Base-by-base conservation (phyloP, 208 protist species). In the Acanthamoeba divionensis region DNA sequence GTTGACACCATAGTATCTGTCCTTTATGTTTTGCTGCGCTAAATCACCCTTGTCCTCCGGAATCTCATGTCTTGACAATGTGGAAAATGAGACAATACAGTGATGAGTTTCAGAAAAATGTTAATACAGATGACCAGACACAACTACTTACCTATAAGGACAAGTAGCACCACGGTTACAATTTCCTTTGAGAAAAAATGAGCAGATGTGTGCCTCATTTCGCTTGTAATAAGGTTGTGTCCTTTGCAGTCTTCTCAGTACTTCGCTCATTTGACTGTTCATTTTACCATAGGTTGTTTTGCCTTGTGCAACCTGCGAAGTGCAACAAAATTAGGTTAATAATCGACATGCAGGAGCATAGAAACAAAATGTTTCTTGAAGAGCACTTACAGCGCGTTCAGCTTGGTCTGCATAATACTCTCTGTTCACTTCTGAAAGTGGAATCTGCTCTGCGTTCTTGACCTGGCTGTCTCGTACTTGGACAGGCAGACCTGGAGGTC, bases 101-200 rank as follows among this genome's bases (percentile, higher is more conserved):
- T 60, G 71, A 24, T 65, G 60, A 29, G 73, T 50, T 29, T 2
- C 13, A 83, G 13, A 83, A 41, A 41, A 41, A 41, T 41, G 36
- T 41, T 41, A 41, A 41, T 41, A 41, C 36, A 41, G 5, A 24
- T 62, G 24, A 5, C 26, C 24, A 31, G 55, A 62, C n/a, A 62
- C n/a, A n/a, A 41, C 36, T 41, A 41, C 5, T 41, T 96, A 94
- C 33, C 93, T 93, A 67, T 95, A 97, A 6, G 96, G 96, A 85
- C 96, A 97, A 55, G 88, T 69, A 47, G 94, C 86, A 29, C 96
- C 96, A 52, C 96, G 90, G 13, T 91, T 97, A 80, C 96, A 97
- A 21, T 88, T 55, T 5, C 96, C 96, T 55, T 96, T 96, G 36
- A 97, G 52, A 62, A 91, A 97, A 90, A 97, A 97, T 10, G 95